phyloP scores from a whole-genome alignment of 176 grass and related monocot species.

The Raddia distichophylla region DNA sequence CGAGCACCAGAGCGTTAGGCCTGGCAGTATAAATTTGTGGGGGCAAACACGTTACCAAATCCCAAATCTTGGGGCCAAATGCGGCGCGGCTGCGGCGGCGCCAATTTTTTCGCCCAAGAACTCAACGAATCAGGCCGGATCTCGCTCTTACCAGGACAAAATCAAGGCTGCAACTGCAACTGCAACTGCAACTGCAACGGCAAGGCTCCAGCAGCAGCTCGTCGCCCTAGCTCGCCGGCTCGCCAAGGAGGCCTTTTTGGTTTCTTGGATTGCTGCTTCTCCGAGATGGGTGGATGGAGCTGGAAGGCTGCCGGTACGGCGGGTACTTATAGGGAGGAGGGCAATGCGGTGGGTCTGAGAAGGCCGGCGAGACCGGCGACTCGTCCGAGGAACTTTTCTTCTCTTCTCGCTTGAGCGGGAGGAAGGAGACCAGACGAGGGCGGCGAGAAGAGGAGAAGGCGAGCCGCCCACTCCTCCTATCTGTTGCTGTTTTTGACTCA shows the following conservation, averaged over 20 bases:
- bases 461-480: neutral
- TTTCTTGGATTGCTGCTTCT: constrained; percentile 31
- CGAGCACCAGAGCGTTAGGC: constrained; percentile 2
- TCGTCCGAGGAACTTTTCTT: neutral
- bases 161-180: neutral
- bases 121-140: constrained; percentile 34
- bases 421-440: neutral
- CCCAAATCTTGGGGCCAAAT: constrained; percentile 34
- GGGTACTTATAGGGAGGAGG: constrained; percentile 32
- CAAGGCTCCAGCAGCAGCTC: neutral
- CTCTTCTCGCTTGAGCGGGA: neutral
- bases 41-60: neutral
- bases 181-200: neutral
- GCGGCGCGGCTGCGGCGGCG: no score
- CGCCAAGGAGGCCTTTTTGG: neutral
- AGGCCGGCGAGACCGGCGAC: constrained; percentile 38
- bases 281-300: constrained; percentile 16
- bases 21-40: constrained; percentile 6
- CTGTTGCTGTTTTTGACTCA: constrained; percentile 33
- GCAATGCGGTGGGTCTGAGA: constrained; percentile 41
- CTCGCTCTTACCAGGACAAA: constrained; percentile 56
- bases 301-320: neutral
- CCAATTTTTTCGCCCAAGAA: neutral
- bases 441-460: constrained; percentile 20
- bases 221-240: no score